Evolutionary conservation across 805 yeast species (phyloP).

Genomic region (Yarrowia divulgata): DNA sequence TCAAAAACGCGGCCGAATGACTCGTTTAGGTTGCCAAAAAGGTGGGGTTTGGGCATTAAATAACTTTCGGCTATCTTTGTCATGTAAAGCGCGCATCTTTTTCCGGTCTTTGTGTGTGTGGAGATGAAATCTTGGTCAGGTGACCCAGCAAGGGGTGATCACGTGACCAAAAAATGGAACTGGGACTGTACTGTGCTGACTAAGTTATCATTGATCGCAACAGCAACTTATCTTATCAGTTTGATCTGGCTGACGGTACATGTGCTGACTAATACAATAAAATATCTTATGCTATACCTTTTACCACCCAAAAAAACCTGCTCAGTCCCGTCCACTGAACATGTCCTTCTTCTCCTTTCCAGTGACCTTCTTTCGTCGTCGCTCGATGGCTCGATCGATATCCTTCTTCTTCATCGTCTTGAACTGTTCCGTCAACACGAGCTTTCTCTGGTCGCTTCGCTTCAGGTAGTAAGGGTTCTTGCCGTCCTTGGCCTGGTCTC

Average conservation of each 20-base stretch:
- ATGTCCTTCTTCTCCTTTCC: conserved; percentile 52
- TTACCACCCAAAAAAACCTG: not conserved
- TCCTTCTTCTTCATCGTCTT: conserved; percentile 52
- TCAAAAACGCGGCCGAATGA: not conserved
- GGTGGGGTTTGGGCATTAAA: conserved; percentile 11
- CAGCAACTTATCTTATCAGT: no score
- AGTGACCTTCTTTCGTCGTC: conserved; percentile 51
- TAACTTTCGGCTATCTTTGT: conserved; percentile 7
- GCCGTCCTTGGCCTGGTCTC: conserved; percentile 76
- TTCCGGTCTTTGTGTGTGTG: conserved; percentile 12
- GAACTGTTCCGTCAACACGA: conserved; percentile 51
- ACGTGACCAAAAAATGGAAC: not conserved
- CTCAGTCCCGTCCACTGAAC: conserved; percentile 28
- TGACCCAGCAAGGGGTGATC: not conserved
- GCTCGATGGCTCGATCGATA: conserved; percentile 48
- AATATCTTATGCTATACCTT: conserved; percentile 10
- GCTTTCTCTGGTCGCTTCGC: conserved; percentile 51
- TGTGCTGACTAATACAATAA: no score
- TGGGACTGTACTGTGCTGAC: no score
- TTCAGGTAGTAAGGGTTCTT: conserved; percentile 65
- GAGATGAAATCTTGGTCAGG: not conserved
- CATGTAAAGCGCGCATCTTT: conserved; percentile 15
- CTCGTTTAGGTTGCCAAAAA: conserved; percentile 1
- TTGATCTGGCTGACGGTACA: no score
- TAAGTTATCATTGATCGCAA: no score